Evolutionary conservation across 345 rosid species (phyloP).

Genomic region (Lumnitzera littorea): DNA sequence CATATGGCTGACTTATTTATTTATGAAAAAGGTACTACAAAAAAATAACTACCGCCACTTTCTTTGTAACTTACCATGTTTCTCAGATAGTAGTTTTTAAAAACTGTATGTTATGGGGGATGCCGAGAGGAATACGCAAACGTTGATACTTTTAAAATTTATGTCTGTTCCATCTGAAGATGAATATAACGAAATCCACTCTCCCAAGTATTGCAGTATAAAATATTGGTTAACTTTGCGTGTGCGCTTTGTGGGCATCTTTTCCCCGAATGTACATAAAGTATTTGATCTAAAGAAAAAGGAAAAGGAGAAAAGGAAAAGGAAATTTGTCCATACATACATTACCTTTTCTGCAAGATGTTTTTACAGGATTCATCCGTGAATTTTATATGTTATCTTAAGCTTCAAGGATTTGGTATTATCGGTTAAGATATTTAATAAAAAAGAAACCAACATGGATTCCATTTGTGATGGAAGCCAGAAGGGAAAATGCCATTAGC

Average conservation of each 20-base stretch:
- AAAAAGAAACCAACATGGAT: not conserved
- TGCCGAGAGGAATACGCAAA: no score
- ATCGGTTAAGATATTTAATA: not conserved
- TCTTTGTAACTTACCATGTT: no score
- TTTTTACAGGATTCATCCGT: constrained; percentile 3
- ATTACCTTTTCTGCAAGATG: not conserved
- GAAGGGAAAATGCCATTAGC: not conserved
- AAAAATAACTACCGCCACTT: no score
- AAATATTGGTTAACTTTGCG: constrained; percentile 4
- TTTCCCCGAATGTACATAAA: not conserved
- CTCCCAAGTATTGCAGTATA: no score
- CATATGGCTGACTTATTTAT: no score
- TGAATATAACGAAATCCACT: constrained; percentile 1
- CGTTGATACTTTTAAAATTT: no score
- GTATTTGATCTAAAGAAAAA: not conserved
- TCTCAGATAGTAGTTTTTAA: no score
- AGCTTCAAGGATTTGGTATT: constrained; percentile 1
- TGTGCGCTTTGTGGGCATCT: constrained; percentile 3
- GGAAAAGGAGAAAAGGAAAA: not conserved
- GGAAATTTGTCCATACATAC: constrained; percentile 2
- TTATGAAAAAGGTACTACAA: no score
- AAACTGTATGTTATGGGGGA: no score
- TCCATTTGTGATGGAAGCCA: constrained; percentile 7
- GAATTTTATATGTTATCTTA: constrained; percentile 8
- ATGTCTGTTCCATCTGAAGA: no score